These are phyloP conservation scores for Colletotrichum caudatum DNA, from an alignment of 2,329 filamentous ascomycete species.

Conservation along the genomic window DNA sequence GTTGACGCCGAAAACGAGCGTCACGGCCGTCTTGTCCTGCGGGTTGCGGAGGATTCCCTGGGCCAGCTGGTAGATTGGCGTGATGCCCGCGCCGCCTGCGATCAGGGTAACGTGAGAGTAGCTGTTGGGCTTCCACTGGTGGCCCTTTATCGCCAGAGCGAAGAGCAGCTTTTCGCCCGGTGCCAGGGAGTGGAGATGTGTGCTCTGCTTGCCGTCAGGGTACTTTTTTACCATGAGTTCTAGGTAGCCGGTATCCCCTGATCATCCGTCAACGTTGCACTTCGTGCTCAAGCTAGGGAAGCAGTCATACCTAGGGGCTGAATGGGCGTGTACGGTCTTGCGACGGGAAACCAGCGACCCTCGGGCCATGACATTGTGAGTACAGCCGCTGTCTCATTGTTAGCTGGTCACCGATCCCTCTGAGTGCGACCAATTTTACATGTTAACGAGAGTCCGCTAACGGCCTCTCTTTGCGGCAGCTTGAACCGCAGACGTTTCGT, in stretches of 20 bases:
- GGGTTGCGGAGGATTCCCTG: conserved; percentile 72
- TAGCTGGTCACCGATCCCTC: conserved; percentile 64
- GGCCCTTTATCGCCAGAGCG: conserved; percentile 64
- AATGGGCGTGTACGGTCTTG: conserved; percentile 76
- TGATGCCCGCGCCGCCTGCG: conserved; percentile 79
- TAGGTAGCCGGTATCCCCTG: conserved; percentile 68
- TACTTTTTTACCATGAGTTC: conserved; percentile 78
- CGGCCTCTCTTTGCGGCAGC: conserved; percentile 84
- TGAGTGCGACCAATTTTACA: conserved; percentile 93
- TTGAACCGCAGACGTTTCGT: conserved; percentile 93
- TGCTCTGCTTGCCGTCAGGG: conserved; percentile 72
- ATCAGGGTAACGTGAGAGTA: conserved; percentile 70
- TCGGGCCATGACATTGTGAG: conserved; percentile 61
- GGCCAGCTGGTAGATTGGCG: conserved; percentile 75
- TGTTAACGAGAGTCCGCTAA: conserved; percentile 84
- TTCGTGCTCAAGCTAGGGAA: neutral
- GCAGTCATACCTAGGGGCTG: conserved; percentile 59
- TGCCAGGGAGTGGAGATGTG: conserved; percentile 72
- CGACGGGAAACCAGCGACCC: conserved; percentile 67
- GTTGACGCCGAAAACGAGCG: conserved; percentile 75
- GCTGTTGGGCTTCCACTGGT: conserved; percentile 65
- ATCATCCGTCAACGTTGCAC: neutral
- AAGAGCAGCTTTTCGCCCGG: conserved; percentile 73
- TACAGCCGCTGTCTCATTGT: conserved; percentile 39
- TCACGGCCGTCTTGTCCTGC: conserved; percentile 71